Evolutionary conservation across 148 eudicot genomes (phyloP).

Genomic region (Rheum nobile): DNA sequence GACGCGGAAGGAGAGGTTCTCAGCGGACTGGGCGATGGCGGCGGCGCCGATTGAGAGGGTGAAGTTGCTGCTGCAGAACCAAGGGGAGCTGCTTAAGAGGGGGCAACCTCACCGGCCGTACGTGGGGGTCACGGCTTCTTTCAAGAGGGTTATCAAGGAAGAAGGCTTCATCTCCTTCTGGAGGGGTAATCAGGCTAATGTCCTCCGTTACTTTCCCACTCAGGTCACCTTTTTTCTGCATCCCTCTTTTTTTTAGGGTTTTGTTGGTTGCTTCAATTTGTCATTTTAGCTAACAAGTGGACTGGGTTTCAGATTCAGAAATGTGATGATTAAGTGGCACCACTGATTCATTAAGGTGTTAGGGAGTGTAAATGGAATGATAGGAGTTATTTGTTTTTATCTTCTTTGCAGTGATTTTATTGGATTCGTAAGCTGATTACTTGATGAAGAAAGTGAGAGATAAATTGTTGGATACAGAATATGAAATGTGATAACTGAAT

Average conservation of each 20-base stretch:
- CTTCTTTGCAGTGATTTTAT: too few relatives aligned
- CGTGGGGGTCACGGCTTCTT: constrained; percentile 54
- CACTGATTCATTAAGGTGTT: not conserved
- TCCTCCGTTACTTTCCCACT: constrained; percentile 90
- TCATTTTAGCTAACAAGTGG: too few relatives aligned
- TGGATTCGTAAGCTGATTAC: too few relatives aligned
- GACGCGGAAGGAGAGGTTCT: constrained; percentile 37
- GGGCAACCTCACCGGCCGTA: constrained; percentile 64
- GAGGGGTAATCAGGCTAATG: constrained; percentile 97
- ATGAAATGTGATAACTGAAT: too few relatives aligned
- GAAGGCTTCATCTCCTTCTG: constrained; percentile 75
- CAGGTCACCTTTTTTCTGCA: constrained; percentile 38
- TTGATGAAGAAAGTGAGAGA: too few relatives aligned
- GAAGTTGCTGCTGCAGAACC: constrained; percentile 79
- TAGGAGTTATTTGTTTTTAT: too few relatives aligned
- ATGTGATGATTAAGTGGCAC: too few relatives aligned
- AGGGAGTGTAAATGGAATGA: too few relatives aligned
- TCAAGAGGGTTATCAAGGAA: constrained; percentile 52
- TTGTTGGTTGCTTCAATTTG: not conserved
- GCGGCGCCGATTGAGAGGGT: constrained; percentile 97
- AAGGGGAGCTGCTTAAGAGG: constrained; percentile 67
- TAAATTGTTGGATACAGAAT: too few relatives aligned
- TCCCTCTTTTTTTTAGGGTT: not conserved
- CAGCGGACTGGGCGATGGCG: constrained; percentile 64
- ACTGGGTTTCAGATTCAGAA: too few relatives aligned